Evolutionary conservation across 2,329 filamentous ascomycete genomes (phyloP).

Genomic region (Ceratocystis eucalypticola): DNA sequence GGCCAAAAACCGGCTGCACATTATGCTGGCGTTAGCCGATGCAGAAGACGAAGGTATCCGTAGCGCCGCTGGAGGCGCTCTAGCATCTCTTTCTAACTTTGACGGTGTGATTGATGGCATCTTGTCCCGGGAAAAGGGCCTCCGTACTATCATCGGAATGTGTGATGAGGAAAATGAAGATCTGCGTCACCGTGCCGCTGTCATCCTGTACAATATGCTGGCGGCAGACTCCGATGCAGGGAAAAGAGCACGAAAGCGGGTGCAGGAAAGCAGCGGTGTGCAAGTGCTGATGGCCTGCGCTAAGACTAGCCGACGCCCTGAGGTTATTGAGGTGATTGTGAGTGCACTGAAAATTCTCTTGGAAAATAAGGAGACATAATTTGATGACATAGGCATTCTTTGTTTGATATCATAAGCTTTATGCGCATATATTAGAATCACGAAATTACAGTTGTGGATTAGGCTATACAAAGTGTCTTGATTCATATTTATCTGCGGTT

Average conservation of each 20-base stretch:
- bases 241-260: slow-evolving; percentile 41
- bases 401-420: no score
- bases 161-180: slow-evolving; percentile 61
- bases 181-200: slow-evolving; percentile 58
- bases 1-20: slow-evolving; percentile 61
- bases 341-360: slow-evolving; percentile 58
- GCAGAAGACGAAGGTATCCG: slow-evolving; percentile 68
- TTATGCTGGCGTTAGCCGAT: slow-evolving; percentile 77
- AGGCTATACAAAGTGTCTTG: background rate
- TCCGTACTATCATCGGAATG: slow-evolving; percentile 65
- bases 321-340: slow-evolving; percentile 58
- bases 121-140: slow-evolving; percentile 54
- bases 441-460: no score
- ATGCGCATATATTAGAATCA: no score
- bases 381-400: background rate
- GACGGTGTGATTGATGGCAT: slow-evolving; percentile 61
- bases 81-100: slow-evolving; percentile 71
- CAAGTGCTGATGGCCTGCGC: slow-evolving; percentile 56
- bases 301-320: slow-evolving; percentile 52
- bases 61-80: slow-evolving; percentile 71
- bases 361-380: slow-evolving; percentile 26
- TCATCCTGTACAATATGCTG: slow-evolving; percentile 61
- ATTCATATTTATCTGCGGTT: no score
- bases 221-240: slow-evolving; percentile 53
- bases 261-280: slow-evolving; percentile 50